Percentiles rank a stretch among this genome's conserved stretches.
Evolutionary conservation across 148 eudicot genomes (phyloP).

Genomic region (Fagopyrum tataricum): DNA sequence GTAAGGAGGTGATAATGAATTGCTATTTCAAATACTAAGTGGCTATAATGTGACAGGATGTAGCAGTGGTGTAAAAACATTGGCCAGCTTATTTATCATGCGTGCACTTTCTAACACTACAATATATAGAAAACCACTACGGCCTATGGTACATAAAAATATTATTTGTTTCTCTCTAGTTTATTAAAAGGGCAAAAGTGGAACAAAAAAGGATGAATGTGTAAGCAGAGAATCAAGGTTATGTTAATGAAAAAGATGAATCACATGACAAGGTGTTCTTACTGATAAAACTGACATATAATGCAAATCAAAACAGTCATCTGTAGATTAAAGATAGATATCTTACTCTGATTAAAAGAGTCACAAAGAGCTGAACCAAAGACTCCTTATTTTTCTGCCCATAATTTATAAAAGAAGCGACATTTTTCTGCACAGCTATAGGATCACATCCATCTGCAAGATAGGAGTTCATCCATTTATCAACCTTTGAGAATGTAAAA

Average conservation of each 20-base stretch:
- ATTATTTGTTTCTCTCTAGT: background rate
- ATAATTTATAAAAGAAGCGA: constrained; percentile 34
- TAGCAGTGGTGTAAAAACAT: too few relatives aligned
- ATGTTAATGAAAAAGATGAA: background rate
- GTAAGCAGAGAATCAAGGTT: background rate
- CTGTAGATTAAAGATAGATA: background rate
- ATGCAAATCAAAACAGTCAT: background rate
- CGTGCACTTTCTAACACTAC: too few relatives aligned
- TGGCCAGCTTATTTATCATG: too few relatives aligned
- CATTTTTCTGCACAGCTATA: constrained; percentile 30
- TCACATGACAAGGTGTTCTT: background rate
- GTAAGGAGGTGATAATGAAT: too few relatives aligned
- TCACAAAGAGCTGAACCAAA: constrained; percentile 64
- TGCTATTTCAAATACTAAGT: too few relatives aligned
- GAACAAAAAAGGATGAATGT: background rate
- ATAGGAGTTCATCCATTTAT: background rate
- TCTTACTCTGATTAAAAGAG: constrained; percentile 66
- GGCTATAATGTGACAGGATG: too few relatives aligned
- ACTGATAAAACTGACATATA: background rate
- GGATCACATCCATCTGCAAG: constrained; percentile 60
- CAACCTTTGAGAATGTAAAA: constrained; percentile 3
- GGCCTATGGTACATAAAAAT: too few relatives aligned
- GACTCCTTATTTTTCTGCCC: constrained; percentile 66
- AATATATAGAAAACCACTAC: too few relatives aligned
- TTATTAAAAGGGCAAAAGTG: background rate